Base-by-base conservation (phyloP, 495 filamentous ascomycete species). In the Penicillium pancosmium region DNA sequence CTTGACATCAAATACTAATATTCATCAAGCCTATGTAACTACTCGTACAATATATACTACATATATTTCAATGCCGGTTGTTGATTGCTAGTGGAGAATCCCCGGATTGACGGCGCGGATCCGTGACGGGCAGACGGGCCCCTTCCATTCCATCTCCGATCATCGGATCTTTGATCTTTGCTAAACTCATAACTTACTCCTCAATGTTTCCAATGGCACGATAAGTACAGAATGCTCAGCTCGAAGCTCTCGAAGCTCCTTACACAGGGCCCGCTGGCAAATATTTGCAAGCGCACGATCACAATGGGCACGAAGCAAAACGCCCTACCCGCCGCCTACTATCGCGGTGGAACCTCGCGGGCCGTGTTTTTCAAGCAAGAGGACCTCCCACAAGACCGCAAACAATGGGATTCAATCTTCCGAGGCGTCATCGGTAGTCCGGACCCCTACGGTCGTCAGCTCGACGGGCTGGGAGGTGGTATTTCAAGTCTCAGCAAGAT, bases 401-500 rank as follows among this genome's bases (percentile, higher is more conserved):
- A 52, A 3, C 54, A 79, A 60, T 90, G 88, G 88, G 66, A 61
- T 5, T 50, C 67, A 0, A 80, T 91, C n/a, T 86, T 92, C 49
- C 78, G 77, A 7, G 69, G 79, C 4, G 78, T 79, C 1, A 86
- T 91, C 70, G 88, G 89, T 13, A 86, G 85, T 27, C 87, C 88
- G 0, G 89, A 91, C 61, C 80, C 82, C 0, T 79, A 88, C 66
- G 84, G 86, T 5, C 78, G 89, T 7, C 88, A 91, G 65, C 82
- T 92, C 0, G 78, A 91, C 59, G 88, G 89, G 13, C 77, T 91
- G 66, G 89, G 89, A 2, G 88, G 85, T 0, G 89, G 89, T 5
- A 82, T 88, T 59, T 87, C 84, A 31, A 85, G 81, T 23, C 83
- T 89, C 5, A 88, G 86, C 15, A 91, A 92, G 69, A 76, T 91